phyloP scores from a whole-genome alignment of 805 yeast genomes.

The Cyberlindnera amylophila region DNA sequence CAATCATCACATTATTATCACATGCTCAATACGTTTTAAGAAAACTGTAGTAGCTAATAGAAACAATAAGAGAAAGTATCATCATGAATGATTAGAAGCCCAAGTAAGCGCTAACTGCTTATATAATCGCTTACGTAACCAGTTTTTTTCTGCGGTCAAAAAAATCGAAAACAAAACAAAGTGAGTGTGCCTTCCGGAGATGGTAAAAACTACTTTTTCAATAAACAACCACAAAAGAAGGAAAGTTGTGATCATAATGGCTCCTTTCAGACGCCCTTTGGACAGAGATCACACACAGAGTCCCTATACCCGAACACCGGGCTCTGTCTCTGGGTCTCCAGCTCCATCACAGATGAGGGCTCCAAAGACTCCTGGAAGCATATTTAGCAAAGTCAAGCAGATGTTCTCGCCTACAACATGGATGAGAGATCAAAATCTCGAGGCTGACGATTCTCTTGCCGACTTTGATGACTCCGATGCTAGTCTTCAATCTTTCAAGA shows the following conservation, averaged over 20 bases:
- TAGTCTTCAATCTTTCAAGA: constrained; percentile 7
- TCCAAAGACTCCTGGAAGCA: constrained; percentile 24
- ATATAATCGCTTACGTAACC: too few relatives aligned
- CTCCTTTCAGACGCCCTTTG: constrained; percentile 13
- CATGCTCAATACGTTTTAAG: too few relatives aligned
- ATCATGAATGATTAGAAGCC: too few relatives aligned
- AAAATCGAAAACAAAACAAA: too few relatives aligned
- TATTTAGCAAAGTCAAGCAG: constrained; percentile 24
- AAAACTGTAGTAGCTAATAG: too few relatives aligned
- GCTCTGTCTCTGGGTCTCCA: constrained; percentile 1
- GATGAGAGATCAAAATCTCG: constrained; percentile 5
- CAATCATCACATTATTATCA: too few relatives aligned
- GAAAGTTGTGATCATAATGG: constrained; percentile 3
- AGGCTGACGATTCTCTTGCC: constrained; percentile 7
- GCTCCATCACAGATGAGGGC: constrained; percentile 39
- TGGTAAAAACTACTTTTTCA: too few relatives aligned
- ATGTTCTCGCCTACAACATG: constrained; percentile 25
- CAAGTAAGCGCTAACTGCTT: too few relatives aligned
- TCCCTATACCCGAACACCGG: constrained; percentile 19
- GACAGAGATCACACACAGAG: constrained; percentile 17
- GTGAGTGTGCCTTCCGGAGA: too few relatives aligned
- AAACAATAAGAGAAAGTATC: too few relatives aligned
- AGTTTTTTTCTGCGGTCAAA: too few relatives aligned
- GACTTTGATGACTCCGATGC: constrained; percentile 14
- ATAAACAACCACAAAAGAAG: too few relatives aligned